Evolutionary conservation across 2,329 filamentous ascomycete species (phyloP), one percentile per base, ranked within the genome.

Genomic region (Penicillium sp.): DNA sequence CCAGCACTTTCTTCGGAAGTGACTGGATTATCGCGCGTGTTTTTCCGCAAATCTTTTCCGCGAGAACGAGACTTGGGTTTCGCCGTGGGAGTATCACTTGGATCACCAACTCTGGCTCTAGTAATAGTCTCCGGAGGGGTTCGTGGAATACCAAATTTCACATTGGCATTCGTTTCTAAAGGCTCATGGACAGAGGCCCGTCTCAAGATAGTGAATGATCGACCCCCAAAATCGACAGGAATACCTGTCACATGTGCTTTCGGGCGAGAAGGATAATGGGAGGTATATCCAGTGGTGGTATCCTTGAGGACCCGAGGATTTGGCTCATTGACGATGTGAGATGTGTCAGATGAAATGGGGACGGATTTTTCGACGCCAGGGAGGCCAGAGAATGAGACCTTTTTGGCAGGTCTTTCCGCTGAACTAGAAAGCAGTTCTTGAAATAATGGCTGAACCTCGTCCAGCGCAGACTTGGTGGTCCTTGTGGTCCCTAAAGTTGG

Each of bases 1-100:
- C 65, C 66, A 14, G 63, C 57, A 56, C 61, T 69, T 31, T 62
- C 68, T 40, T 73, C 70, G 0, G 67, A 69, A 14, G 63, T 54
- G 20, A 40, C 56, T 20, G 51, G 46, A n/a, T 68, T 65, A n/a
- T 50, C 49, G 26, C 44, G 38, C 14, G 32, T 18, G 11, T 43
- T 18, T 9, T 32, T 22, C 34, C 40, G 49, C 24, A 46, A 20
- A 11, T 45, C 14, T 38, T 57, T 58, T 9, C 37, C 24, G 26
- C 37, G 49, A 24, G 46, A 42, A n/a, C 47, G 46, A 20, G 29
- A 29, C 44, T 58, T 60, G 32, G 9, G 9, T 22, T 50, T 57
- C 48, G 34, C 31, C 11, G 46, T 57, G 32, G 51, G 42, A 11
- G 55, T 55, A 8, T 53, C 45, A 9, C 32, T 42, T 35, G 31